A percentile compares a stretch with the other conserved stretches of the same genome.
These are phyloP conservation scores for Diaporthe sp. DNA, from an alignment of 2,329 filamentous ascomycete genomes.

Conservation along the genomic window DNA sequence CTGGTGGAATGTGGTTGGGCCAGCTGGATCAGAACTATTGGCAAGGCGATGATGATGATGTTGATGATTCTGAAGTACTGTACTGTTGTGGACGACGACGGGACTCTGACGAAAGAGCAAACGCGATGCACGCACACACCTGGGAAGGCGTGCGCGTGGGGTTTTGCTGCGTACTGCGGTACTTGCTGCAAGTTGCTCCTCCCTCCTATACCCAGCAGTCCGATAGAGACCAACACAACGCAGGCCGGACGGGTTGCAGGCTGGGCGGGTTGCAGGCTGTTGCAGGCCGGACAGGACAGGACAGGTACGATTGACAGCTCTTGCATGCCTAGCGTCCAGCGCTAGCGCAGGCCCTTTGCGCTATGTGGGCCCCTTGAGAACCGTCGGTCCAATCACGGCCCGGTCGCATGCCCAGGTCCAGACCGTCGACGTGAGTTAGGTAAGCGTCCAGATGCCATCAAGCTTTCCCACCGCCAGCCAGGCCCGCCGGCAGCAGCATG, in stretches of 20 bases:
- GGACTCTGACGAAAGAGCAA: conserved; percentile 4
- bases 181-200: not conserved
- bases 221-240: not conserved
- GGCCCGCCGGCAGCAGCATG: conserved; percentile 10
- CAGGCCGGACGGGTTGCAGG: not conserved
- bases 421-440: conserved; percentile 8
- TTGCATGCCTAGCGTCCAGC: conserved; percentile 28
- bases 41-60: not conserved
- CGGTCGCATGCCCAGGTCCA: conserved; percentile 7
- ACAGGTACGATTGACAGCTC: conserved; percentile 28
- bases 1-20: not conserved
- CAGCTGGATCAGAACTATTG: not conserved
- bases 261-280: too few relatives aligned
- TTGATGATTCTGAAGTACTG: not conserved
- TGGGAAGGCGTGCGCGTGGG: conserved; percentile 19
- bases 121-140: not conserved
- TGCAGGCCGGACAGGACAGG: conserved; percentile 28
- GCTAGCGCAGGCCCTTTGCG: conserved; percentile 33
- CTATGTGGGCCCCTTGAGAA: not conserved
- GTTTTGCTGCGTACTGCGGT: not conserved
- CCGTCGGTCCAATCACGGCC: not conserved
- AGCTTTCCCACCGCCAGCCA: conserved; percentile 14
- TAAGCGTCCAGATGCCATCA: conserved; percentile 11
- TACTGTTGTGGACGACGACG: not conserved
- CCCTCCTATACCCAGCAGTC: not conserved